Percentiles rank a stretch among this genome's conserved stretches.
Conservation (phyloP, 2,329 filamentous ascomycete species). For the Neonectria punicea region DNA sequence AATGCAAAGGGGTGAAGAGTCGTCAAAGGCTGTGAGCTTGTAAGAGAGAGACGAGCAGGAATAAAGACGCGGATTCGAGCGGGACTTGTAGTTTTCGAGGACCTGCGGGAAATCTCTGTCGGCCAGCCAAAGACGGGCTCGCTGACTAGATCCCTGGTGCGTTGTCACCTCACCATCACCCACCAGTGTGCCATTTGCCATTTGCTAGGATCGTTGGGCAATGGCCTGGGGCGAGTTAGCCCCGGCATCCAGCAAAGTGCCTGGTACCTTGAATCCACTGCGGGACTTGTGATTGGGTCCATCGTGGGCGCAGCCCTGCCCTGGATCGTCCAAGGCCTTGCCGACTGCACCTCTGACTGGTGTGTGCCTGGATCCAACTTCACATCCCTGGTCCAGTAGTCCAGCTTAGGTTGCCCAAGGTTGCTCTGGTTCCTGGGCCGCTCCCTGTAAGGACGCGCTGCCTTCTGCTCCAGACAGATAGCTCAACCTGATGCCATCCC, state of each 20-base stretch:
- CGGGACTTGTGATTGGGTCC: slow-evolving; percentile 35
- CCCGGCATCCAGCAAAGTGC: slow-evolving; percentile 37
- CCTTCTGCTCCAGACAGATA: slow-evolving; percentile 21
- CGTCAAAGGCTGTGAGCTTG: slow-evolving; percentile 37
- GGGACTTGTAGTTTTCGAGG: slow-evolving; percentile 44
- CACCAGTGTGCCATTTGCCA: neutral
- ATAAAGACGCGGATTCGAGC: slow-evolving; percentile 30
- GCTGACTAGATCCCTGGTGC: slow-evolving; percentile 24
- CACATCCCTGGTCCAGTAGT: slow-evolving; percentile 30
- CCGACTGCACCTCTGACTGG: slow-evolving; percentile 40
- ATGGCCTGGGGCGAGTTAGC: slow-evolving; percentile 27
- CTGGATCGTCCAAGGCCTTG: slow-evolving; percentile 33
- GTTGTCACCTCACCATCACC: slow-evolving; percentile 36
- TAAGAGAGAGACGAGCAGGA: slow-evolving; percentile 21
- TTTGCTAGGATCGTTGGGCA: slow-evolving; percentile 13
- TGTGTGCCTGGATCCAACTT: slow-evolving; percentile 39
- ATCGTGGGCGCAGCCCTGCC: slow-evolving; percentile 25
- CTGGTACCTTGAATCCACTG: slow-evolving; percentile 40
- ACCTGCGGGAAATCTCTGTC: slow-evolving; percentile 37
- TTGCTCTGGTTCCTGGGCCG: slow-evolving; percentile 30
- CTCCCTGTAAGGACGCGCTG: slow-evolving; percentile 35
- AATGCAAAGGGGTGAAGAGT: slow-evolving; percentile 27
- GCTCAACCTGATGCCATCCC: neutral
- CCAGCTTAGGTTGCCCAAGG: slow-evolving; percentile 6
- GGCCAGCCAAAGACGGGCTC: slow-evolving; percentile 7